A percentile compares a stretch with the other conserved stretches of the same genome.
Evolutionary conservation across 768 basidiomycete species (phyloP).

Genomic region (Leucocoprinus sp.): DNA sequence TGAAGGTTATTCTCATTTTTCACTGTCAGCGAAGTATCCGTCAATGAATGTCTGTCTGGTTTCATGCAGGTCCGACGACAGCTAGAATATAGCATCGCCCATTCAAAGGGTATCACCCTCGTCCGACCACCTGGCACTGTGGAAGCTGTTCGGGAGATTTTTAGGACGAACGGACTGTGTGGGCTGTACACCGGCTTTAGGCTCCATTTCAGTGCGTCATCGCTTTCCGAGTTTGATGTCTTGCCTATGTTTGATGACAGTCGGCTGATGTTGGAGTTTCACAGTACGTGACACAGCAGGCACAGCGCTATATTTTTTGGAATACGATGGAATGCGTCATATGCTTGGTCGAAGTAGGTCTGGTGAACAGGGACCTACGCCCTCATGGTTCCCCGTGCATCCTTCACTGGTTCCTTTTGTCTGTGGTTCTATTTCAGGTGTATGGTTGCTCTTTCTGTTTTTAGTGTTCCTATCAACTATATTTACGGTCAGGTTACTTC

Average conservation of each 20-base stretch:
- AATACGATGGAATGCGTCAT: constrained; percentile 90
- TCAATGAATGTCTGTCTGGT: constrained; percentile 6
- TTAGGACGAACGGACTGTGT: constrained; percentile 47
- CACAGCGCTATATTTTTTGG: constrained; percentile 87
- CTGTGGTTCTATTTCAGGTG: constrained; percentile 86
- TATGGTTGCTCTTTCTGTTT: constrained; percentile 27
- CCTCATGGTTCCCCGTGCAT: constrained; percentile 82
- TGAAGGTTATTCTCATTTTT: constrained; percentile 53
- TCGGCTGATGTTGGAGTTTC: background rate
- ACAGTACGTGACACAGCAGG: constrained; percentile 84
- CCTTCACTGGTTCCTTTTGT: constrained; percentile 78
- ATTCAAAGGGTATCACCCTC: constrained; percentile 63
- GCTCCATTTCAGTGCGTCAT: constrained; percentile 67
- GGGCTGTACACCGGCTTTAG: constrained; percentile 81
- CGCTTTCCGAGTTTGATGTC: constrained; percentile 1
- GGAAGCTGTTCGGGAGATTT: constrained; percentile 75
- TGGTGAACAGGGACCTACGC: constrained; percentile 75
- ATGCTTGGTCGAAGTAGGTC: constrained; percentile 68
- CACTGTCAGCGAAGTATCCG: background rate
- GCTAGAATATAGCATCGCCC: constrained; percentile 86
- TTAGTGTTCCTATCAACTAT: constrained; percentile 22
- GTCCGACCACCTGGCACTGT: constrained; percentile 71
- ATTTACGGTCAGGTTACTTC: constrained; percentile 47
- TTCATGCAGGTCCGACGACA: constrained; percentile 74
- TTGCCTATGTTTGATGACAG: constrained; percentile 1